Base-by-base conservation (phyloP, 495 filamentous ascomycete species). In the Tuber melanosporum region DNA sequence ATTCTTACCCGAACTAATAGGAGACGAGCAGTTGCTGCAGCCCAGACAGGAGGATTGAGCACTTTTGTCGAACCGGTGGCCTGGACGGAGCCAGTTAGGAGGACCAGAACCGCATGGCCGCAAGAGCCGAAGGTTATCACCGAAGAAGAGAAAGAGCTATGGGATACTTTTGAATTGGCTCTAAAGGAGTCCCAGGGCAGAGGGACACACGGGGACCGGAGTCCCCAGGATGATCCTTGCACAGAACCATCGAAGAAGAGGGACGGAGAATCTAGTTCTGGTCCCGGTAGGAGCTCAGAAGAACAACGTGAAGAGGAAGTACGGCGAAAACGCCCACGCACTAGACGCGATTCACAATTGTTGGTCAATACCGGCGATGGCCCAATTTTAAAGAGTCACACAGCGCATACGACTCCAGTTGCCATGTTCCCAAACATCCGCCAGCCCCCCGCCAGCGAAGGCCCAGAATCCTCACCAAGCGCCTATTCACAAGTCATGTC, bases 151-250 rank as follows among this genome's bases (percentile, higher is more conserved):
- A 73, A 43, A 43, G 82, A 82, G 5, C 75, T 81, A 17, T 82
- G 81, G 81, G 79, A 81, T 74, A 82, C 82, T 77, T 82, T 82
- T 76, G 81, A 82, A 72, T 73, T 82, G 14, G 57, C n/a, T 77
- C 80, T 46, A 77, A 82, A 69, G 75, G 57, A 66, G 57, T 66
- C 57, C 32, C 57, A 36, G 26, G 57, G 17, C 32, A 19, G 0
- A 4, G 57, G 32, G 32, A 2, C 19, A 36, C 57, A 66, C 4
- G 57, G 15, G 26, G 32, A 36, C 17, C 57, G 57, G 15, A 66
- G 26, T 26, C 57, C 32, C 14, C 12, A 17, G 26, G 12, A 12
- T 66, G 57, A 66, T 66, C 32, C 26, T 36, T 32, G 12, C 14
- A 8, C 32, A 17, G 57, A 12, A 45, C 75, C 79, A 9, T 73